Evolutionary conservation across 345 rosid genomes (phyloP).

Genomic region (Rhizophora mangle): DNA sequence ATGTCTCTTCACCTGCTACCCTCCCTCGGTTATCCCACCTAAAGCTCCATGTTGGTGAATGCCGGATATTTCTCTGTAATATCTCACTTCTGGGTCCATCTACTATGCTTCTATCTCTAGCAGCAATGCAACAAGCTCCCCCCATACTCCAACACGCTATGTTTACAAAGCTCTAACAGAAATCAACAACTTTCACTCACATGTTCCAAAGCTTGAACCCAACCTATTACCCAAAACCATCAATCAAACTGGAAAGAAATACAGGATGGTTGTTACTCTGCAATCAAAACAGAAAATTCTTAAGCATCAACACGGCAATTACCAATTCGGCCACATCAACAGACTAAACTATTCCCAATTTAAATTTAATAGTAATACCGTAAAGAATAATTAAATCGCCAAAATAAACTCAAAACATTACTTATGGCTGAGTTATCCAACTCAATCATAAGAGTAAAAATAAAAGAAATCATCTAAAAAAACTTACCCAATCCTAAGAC

Average conservation of each 20-base stretch:
- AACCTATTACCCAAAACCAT: slow-evolving; percentile 3
- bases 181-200: slow-evolving; percentile 28
- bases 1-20: slow-evolving; percentile 91
- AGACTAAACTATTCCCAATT: background rate
- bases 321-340: slow-evolving; percentile 3
- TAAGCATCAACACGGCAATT: background rate
- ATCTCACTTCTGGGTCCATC: slow-evolving; percentile 56
- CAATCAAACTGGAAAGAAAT: background rate
- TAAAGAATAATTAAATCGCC: no score
- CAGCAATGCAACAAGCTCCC: slow-evolving; percentile 93
- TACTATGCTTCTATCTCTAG: slow-evolving; percentile 77
- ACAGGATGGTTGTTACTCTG: slow-evolving; percentile 10
- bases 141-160: slow-evolving; percentile 59
- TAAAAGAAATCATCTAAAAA: background rate
- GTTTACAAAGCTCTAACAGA: slow-evolving; percentile 14
- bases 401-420: no score
- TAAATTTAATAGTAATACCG: background rate
- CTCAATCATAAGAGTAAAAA: no score
- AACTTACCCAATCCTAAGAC: background rate
- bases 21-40: slow-evolving; percentile 96
- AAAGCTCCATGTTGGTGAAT: slow-evolving; percentile 91
- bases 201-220: slow-evolving; percentile 15
- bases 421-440: no score
- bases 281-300: slow-evolving; percentile 13
- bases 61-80: slow-evolving; percentile 58